Evolutionary conservation across 2,329 filamentous ascomycete genomes (phyloP).

Genomic region (Penicillium psychrosexuale): DNA sequence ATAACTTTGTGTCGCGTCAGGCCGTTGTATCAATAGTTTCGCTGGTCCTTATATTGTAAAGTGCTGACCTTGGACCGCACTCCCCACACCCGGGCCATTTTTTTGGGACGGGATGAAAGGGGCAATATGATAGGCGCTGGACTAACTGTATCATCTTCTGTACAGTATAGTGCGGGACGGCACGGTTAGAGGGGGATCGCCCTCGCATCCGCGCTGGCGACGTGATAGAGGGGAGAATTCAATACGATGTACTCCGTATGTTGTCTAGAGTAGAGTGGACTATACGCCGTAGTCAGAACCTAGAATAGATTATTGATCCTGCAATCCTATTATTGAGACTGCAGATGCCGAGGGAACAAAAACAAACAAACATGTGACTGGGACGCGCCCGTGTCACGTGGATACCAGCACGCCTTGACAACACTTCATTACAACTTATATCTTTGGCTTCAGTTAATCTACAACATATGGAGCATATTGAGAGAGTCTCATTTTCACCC

Average conservation of each 20-base stretch:
- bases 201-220: not conserved
- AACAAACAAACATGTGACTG: constrained; percentile 1
- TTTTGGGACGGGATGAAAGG: constrained; percentile 4
- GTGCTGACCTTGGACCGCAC: constrained; percentile 1
- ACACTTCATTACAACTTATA: not conserved
- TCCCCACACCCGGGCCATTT: not conserved
- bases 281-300: not conserved
- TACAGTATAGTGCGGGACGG: not conserved
- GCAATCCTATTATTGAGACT: not conserved
- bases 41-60: not conserved
- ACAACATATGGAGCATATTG: not conserved
- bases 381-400: constrained; percentile 1
- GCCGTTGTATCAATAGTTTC: constrained; percentile 13
- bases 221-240: not conserved
- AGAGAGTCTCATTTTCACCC: not conserved
- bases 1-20: not conserved
- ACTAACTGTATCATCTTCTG: not conserved
- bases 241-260: not conserved
- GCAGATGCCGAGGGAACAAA: not conserved
- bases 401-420: not conserved
- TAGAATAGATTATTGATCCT: not conserved
- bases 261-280: too few relatives aligned
- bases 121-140: constrained; percentile 4
- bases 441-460: not conserved
- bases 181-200: not conserved